These are phyloP conservation scores for Pythium plurisporium DNA, from an alignment of 352 stramenopile species.

Conservation along the genomic window DNA sequence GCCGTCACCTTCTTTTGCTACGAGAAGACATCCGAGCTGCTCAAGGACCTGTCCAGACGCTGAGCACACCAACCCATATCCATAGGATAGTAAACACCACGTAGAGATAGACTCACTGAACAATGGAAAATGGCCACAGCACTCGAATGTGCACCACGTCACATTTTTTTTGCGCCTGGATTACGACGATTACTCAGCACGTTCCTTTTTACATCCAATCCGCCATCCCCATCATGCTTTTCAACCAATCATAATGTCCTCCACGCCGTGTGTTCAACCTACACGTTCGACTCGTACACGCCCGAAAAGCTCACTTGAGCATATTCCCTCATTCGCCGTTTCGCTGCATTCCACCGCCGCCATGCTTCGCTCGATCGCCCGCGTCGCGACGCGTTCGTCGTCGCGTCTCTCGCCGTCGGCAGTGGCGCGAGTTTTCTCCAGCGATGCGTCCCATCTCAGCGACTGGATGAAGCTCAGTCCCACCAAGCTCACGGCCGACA, in stretches of 20 bases:
- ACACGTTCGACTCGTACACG: slow-evolving; percentile 13
- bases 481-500: slow-evolving; percentile 26
- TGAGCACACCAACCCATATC: too few relatives aligned
- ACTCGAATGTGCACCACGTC: slow-evolving; percentile 6
- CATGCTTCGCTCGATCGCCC: slow-evolving; percentile 19
- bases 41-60: slow-evolving; percentile 47
- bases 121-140: too few relatives aligned
- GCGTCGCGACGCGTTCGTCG: not conserved
- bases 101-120: too few relatives aligned
- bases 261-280: slow-evolving; percentile 4
- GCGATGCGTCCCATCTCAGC: slow-evolving; percentile 42
- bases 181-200: too few relatives aligned
- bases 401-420: not conserved
- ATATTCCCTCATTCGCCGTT: not conserved
- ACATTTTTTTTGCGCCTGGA: too few relatives aligned
- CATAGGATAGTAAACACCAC: too few relatives aligned
- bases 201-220: not conserved
- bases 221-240: not conserved
- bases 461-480: slow-evolving; percentile 52
- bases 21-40: slow-evolving; percentile 64
- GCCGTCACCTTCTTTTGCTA: slow-evolving; percentile 86
- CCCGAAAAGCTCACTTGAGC: slow-evolving; percentile 12
- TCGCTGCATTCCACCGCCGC: not conserved
- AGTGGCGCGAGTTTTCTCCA: slow-evolving; percentile 21
- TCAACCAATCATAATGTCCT: not conserved